Conservation (phyloP, 352 stramenopile genomes). For the Elongisporangium anandrum region DNA sequence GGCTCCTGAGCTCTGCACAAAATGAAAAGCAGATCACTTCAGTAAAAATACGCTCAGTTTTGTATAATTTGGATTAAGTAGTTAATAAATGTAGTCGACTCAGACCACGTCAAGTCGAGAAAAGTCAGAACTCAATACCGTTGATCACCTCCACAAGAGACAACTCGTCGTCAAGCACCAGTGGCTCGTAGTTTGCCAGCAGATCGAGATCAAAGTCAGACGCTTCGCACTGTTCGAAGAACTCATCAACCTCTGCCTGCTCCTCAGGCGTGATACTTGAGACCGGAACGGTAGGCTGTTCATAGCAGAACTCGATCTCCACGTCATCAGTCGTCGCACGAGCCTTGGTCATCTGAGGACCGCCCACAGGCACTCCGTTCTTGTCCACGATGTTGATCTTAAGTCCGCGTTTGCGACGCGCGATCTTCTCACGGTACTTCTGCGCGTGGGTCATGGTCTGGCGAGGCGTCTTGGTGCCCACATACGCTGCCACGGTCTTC, state of each 20-base stretch:
- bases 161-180: background rate
- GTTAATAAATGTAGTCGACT: background rate
- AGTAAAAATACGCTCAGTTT: no score
- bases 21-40: no score
- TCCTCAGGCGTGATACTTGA: background rate
- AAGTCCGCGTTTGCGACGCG: no score
- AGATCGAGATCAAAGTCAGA: background rate
- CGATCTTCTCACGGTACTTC: no score
- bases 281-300: background rate
- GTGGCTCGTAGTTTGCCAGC: background rate
- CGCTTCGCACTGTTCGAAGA: background rate
- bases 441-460: no score
- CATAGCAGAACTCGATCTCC: background rate
- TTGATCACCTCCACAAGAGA: background rate
- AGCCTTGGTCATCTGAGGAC: no score
- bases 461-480: no score
- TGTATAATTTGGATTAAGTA: no score
- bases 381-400: no score
- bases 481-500: constrained; percentile 5
- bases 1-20: no score
- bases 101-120: no score
- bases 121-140: background rate
- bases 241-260: background rate
- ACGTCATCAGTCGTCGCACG: background rate
- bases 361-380: no score